phyloP scores from a whole-genome alignment of 768 basidiomycete species.

The Sistotremastrum suecicum region DNA sequence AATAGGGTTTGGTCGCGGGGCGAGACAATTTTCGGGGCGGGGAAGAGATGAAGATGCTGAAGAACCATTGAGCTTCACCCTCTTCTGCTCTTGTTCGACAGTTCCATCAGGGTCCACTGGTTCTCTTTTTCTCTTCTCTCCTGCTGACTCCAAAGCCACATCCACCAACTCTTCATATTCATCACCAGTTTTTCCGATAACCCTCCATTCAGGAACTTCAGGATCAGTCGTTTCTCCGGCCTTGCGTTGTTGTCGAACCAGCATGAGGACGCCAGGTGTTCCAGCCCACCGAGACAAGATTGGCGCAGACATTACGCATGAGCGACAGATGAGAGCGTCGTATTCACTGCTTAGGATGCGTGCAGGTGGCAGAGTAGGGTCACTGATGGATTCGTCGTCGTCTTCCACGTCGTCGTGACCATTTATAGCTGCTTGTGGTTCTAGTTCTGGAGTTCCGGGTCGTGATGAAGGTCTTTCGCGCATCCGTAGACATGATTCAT shows the following conservation, averaged over 20 bases:
- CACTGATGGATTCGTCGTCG: constrained; percentile 44
- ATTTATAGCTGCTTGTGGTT: constrained; percentile 9
- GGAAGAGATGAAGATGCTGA: constrained; percentile 6
- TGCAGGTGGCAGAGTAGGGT: constrained; percentile 50
- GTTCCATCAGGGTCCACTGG: constrained; percentile 14
- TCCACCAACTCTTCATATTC: constrained; percentile 14
- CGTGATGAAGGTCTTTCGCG: constrained; percentile 46
- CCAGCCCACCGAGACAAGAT: constrained; percentile 52
- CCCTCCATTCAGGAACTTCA: constrained; percentile 33
- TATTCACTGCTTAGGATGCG: constrained; percentile 57
- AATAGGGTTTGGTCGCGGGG: constrained; percentile 33
- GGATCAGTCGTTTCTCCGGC: constrained; percentile 6
- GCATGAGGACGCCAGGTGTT: constrained; percentile 51
- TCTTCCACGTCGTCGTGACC: constrained; percentile 21
- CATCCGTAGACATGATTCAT: constrained; percentile 78
- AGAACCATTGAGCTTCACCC: constrained; percentile 24
- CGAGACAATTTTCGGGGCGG: constrained; percentile 30
- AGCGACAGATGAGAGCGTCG: constrained; percentile 59
- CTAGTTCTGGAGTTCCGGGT: constrained; percentile 18
- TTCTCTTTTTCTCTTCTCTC: constrained; percentile 31
- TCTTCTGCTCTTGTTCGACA: constrained; percentile 24
- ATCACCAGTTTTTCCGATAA: constrained; percentile 22
- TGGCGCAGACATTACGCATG: constrained; percentile 45
- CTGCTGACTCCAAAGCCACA: constrained; percentile 12
- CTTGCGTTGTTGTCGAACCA: constrained; percentile 30